phyloP scores from a whole-genome alignment of 2,329 filamentous ascomycete species.

The Cladosporium austrohemisphaericum region DNA sequence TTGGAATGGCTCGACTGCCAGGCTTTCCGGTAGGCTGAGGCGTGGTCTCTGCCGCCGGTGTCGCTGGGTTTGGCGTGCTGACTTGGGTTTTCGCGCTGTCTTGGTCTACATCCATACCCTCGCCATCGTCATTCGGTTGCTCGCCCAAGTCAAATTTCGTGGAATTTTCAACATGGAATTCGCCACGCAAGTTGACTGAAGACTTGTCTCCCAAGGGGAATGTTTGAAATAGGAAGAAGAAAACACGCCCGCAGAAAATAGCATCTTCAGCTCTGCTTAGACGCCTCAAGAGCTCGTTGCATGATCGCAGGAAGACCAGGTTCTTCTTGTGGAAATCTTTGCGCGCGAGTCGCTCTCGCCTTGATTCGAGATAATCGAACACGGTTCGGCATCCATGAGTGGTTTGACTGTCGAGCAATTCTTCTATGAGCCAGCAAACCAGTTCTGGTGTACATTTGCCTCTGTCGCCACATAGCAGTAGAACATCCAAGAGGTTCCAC shows the following conservation, averaged over 20 bases:
- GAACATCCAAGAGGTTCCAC: conserved; percentile 90
- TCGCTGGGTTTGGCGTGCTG: conserved; percentile 16
- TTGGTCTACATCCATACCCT: conserved; percentile 64
- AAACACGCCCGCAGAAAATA: conserved; percentile 93
- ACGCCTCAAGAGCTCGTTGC: conserved; percentile 89
- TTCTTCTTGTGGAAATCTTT: conserved; percentile 78
- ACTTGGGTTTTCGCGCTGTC: conserved; percentile 29
- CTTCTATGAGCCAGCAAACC: conserved; percentile 86
- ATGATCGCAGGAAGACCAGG: conserved; percentile 84
- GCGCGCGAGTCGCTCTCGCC: conserved; percentile 81
- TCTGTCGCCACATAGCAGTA: conserved; percentile 73
- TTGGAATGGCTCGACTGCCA: conserved; percentile 25
- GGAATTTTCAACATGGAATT: conserved; percentile 93
- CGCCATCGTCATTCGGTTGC: conserved; percentile 35
- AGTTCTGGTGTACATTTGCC: conserved; percentile 69
- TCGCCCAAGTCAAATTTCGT: conserved; percentile 69
- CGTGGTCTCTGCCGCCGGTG: conserved; percentile 22
- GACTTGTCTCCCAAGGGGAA: conserved; percentile 96
- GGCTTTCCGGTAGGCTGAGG: conserved; percentile 25
- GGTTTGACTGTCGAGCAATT: conserved; percentile 92
- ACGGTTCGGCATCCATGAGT: conserved; percentile 86
- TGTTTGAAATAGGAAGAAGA: conserved; percentile 97
- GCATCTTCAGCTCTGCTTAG: conserved; percentile 95
- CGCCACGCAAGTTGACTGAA: conserved; percentile 91
- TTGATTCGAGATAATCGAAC: conserved; percentile 92